phyloP scores from a whole-genome alignment of 805 yeast species.

The Lipomyces yamadae region DNA sequence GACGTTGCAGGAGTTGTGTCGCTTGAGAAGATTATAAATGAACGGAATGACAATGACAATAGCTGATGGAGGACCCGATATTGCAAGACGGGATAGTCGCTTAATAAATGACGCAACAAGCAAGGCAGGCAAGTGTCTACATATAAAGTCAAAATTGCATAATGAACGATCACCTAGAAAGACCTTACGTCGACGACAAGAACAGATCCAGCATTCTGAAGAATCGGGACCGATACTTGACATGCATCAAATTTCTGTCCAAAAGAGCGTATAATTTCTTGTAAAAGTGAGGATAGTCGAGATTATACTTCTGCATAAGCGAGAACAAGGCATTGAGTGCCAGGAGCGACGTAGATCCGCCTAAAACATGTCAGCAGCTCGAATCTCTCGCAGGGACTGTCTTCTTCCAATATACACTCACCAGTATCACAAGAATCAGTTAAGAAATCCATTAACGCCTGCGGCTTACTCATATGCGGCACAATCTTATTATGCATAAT shows the following conservation, averaged over 20 bases:
- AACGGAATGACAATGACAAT: constrained; percentile 88
- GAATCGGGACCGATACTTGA: constrained; percentile 82
- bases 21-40: constrained; percentile 81
- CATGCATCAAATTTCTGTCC: constrained; percentile 74
- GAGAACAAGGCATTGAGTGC: constrained; percentile 88
- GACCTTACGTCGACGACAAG: constrained; percentile 64
- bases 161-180: not conserved
- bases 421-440: constrained; percentile 74
- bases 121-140: constrained; percentile 71
- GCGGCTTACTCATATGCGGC: constrained; percentile 79
- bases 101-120: constrained; percentile 90
- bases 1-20: constrained; percentile 93
- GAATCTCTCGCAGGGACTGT: not conserved
- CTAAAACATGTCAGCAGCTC: constrained; percentile 37
- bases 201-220: constrained; percentile 85
- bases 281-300: constrained; percentile 92
- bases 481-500: constrained; percentile 83
- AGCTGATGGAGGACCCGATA: constrained; percentile 86
- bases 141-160: not conserved
- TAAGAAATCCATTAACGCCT: constrained; percentile 86
- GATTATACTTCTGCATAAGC: constrained; percentile 76
- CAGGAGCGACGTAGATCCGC: constrained; percentile 69
- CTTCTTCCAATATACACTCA: constrained; percentile 6
- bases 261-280: constrained; percentile 78
- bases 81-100: constrained; percentile 70